phyloP scores from a whole-genome alignment of 2,329 filamentous ascomycete genomes.

The Nemania abortiva region DNA sequence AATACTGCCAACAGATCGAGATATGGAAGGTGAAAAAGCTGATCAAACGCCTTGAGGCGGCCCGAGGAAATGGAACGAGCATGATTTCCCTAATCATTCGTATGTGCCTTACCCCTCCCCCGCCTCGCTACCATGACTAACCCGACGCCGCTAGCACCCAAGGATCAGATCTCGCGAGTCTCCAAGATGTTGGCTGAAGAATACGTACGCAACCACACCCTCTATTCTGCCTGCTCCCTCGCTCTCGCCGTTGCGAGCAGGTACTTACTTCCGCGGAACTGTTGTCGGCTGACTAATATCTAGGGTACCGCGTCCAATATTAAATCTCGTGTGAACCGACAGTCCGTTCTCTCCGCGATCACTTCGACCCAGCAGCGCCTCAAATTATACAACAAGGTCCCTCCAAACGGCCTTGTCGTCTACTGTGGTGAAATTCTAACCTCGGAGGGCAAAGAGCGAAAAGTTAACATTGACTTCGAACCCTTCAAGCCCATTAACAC shows the following conservation, averaged over 20 bases:
- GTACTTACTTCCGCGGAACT: constrained; percentile 10
- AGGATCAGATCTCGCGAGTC: constrained; percentile 95
- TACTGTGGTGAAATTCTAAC: constrained; percentile 99
- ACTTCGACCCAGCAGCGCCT: constrained; percentile 99
- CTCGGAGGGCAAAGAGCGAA: constrained; percentile 96
- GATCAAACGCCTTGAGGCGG: constrained; percentile 97
- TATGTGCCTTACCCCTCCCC: constrained; percentile 62
- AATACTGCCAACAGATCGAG: constrained; percentile 66
- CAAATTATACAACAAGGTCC: constrained; percentile 99
- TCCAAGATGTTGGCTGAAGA: constrained; percentile 99
- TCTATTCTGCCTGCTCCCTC: background rate
- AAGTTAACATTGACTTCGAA: constrained; percentile 99
- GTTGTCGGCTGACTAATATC: constrained; percentile 43
- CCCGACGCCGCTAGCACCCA: constrained; percentile 81
- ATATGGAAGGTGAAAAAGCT: constrained; percentile 99
- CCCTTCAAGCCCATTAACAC: constrained; percentile 99
- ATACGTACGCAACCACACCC: constrained; percentile 74
- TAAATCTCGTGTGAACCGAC: constrained; percentile 98
- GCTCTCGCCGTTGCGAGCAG: background rate
- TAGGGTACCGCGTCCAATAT: constrained; percentile 99
- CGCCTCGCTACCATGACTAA: constrained; percentile 42
- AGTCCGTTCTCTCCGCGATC: constrained; percentile 97
- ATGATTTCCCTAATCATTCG: constrained; percentile 99
- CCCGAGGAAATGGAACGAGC: constrained; percentile 97
- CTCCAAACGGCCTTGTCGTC: constrained; percentile 95